Percentiles rank a stretch among this genome's conserved stretches.
Evolutionary conservation across 768 basidiomycete genomes (phyloP).

Genomic region (Leucosporidium scottii): DNA sequence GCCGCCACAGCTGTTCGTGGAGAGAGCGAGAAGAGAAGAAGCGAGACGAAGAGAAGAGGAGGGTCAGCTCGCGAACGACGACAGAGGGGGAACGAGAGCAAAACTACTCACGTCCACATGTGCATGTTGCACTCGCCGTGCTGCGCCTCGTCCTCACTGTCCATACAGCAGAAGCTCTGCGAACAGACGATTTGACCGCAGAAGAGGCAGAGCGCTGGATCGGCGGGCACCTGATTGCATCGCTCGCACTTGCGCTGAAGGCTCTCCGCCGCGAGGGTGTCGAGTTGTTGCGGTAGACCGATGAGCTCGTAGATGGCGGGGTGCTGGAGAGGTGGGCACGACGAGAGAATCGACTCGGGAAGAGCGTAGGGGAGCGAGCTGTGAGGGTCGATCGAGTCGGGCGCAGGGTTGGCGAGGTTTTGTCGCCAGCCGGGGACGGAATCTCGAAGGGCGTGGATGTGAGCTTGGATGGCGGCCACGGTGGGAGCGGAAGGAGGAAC

Average conservation of each 20-base stretch:
- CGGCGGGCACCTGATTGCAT: conserved; percentile 70
- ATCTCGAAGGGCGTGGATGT: conserved; percentile 53
- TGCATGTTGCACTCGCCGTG: conserved; percentile 95
- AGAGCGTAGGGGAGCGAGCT: conserved; percentile 44
- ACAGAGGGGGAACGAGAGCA: conserved; percentile 1
- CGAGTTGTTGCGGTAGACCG: conserved; percentile 70
- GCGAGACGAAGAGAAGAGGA: background rate
- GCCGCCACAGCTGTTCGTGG: conserved; percentile 67
- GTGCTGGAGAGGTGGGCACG: conserved; percentile 48
- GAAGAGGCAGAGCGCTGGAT: conserved; percentile 83
- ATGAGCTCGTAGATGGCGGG: conserved; percentile 76
- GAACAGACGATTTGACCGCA: conserved; percentile 84
- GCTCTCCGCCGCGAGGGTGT: conserved; percentile 69
- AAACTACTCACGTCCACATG: conserved; percentile 69
- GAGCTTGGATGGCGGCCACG: conserved; percentile 34
- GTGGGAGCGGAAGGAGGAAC: background rate
- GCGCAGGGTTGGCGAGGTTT: background rate
- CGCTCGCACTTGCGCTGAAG: conserved; percentile 64
- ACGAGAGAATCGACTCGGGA: conserved; percentile 54
- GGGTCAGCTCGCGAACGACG: background rate
- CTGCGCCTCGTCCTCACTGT: conserved; percentile 50
- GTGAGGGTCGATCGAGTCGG: background rate
- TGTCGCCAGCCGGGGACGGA: conserved; percentile 53
- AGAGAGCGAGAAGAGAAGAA: background rate
- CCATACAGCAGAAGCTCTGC: conserved; percentile 85